Percentiles rank a stretch among this genome's conserved stretches.
Conservation (phyloP, 805 yeast species). For the Yamadazyma akitaensis region DNA sequence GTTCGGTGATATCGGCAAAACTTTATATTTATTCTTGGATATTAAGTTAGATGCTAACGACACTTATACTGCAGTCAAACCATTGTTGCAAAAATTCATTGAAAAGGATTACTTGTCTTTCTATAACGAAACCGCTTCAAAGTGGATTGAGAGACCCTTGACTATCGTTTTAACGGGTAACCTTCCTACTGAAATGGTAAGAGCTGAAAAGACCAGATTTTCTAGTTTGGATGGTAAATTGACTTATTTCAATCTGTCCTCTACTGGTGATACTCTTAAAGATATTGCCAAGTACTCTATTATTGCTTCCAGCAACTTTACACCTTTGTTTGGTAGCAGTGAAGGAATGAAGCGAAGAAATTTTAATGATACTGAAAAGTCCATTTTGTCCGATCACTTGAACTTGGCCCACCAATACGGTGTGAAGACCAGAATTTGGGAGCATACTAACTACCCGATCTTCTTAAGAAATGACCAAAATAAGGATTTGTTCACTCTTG, state of each 20-base stretch:
- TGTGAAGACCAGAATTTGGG: constrained; percentile 66
- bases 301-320: constrained; percentile 44
- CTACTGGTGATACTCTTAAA: constrained; percentile 21
- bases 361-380: constrained; percentile 32
- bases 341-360: constrained; percentile 15
- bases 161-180: constrained; percentile 67
- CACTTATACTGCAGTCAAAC: constrained; percentile 46
- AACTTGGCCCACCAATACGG: constrained; percentile 47
- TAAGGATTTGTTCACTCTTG: constrained; percentile 44
- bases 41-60: constrained; percentile 50
- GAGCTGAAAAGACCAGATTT: constrained; percentile 26
- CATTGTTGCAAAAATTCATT: constrained; percentile 47
- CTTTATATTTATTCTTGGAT: constrained; percentile 65
- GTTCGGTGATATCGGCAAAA: constrained; percentile 44
- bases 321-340: constrained; percentile 25
- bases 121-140: constrained; percentile 34
- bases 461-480: constrained; percentile 44
- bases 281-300: constrained; percentile 30
- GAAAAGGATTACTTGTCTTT: constrained; percentile 50
- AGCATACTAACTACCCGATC: constrained; percentile 64
- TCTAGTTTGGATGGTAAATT: constrained; percentile 56
- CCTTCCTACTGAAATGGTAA: constrained; percentile 44
- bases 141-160: constrained; percentile 49
- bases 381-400: constrained; percentile 23
- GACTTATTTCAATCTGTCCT: constrained; percentile 21